Evolutionary conservation across 1,284 basidiomycete species (phyloP), one percentile per base, ranked within the genome.

Genomic region (Filobasidium uniguttulatum): DNA sequence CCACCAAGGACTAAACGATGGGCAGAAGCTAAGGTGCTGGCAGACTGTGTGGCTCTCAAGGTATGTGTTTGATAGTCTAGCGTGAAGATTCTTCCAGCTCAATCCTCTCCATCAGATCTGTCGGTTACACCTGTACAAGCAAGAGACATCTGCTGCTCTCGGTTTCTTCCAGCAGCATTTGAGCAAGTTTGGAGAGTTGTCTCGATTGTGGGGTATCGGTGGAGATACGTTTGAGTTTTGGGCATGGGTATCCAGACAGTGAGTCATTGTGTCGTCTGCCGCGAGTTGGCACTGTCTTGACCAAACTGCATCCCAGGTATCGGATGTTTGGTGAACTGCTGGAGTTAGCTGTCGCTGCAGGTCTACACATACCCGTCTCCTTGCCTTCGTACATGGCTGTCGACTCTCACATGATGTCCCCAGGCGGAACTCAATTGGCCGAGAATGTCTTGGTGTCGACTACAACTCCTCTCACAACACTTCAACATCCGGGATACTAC

Each of bases 11-110:
- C 91, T 0, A 97, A 97, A 65, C 77, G 93, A 26, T 97, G 93
- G 91, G 90, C 93, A 3, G 93, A 98, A 68, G 93, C 90, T 1
- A 96, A 94, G 63, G 93, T 97, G 1, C 75, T 98, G 2, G 86
- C 85, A 0, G 93, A 98, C 62, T 85, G 85, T 58, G 81, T 93
- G 52, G 85, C 81, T 53, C 72, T 91, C 60, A 88, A 90, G 72
- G 87, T 85, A 54, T 40, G 72, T 51, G n/a, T n/a, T n/a, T n/a
- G n/a, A n/a, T n/a, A n/a, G n/a, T n/a, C n/a, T n/a, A n/a, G n/a
- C n/a, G 3, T 20, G 20, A n/a, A 9, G 7, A 20, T 26, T 9
- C 15, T 34, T 34, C 19, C 33, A 34, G 15, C 33, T 5, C 12
- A 3, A 38, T 43, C 40, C 9, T 29, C 41, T 43, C 6, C 9